Evolutionary conservation across 2,329 filamentous ascomycete genomes (phyloP).

Genomic region (Beauveria medogensis): DNA sequence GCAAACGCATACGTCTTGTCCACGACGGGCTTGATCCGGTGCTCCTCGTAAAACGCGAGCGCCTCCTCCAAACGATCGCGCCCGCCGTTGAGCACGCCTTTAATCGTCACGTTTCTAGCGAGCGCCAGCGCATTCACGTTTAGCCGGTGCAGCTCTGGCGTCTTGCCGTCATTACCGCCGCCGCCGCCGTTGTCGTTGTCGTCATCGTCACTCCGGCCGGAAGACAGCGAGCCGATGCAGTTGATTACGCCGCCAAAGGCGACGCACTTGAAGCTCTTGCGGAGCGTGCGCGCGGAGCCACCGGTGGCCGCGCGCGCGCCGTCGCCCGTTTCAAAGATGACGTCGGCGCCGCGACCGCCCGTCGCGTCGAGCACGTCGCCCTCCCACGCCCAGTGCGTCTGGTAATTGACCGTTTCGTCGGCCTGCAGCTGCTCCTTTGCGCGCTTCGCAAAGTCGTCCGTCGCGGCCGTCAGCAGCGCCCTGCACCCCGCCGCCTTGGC

Average conservation of each 20-base stretch:
- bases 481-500: constrained; percentile 43
- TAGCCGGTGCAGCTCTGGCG: constrained; percentile 32
- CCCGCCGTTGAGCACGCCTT: constrained; percentile 55
- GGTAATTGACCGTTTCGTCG: constrained; percentile 46
- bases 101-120: constrained; percentile 20
- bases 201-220: constrained; percentile 44
- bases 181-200: constrained; percentile 19
- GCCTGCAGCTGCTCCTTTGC: constrained; percentile 41
- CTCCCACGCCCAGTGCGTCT: constrained; percentile 43
- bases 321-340: constrained; percentile 48
- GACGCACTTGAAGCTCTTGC: constrained; percentile 43
- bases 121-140: constrained; percentile 7
- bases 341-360: constrained; percentile 37
- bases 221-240: constrained; percentile 40
- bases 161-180: constrained; percentile 11
- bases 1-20: constrained; percentile 39
- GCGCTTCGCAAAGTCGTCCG: constrained; percentile 40
- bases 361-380: constrained; percentile 39
- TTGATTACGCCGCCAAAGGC: constrained; percentile 47
- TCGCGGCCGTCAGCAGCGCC: constrained; percentile 47
- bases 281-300: constrained; percentile 32
- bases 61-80: constrained; percentile 46
- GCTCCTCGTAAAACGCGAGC: constrained; percentile 35
- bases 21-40: constrained; percentile 39
- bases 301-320: constrained; percentile 22